phyloP scores from a whole-genome alignment of 2,329 filamentous ascomycete genomes.

The Nemania sp. region DNA sequence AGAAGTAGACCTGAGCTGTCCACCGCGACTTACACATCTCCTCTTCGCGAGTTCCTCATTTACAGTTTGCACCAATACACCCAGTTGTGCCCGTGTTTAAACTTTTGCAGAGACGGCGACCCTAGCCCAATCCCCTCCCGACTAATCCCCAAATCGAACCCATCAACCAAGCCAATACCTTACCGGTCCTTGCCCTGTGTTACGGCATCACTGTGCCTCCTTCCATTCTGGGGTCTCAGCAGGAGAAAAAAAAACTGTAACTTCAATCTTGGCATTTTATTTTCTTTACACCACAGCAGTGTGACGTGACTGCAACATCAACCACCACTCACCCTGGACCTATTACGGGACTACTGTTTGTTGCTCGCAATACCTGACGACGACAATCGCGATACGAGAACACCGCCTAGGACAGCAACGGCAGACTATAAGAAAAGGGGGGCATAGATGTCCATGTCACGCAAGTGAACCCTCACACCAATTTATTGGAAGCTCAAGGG shows the following conservation, averaged over 20 bases:
- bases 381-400: conserved; percentile 15
- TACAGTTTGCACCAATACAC: conserved; percentile 16
- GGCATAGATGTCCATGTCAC: conserved; percentile 17
- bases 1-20: neutral
- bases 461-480: conserved; percentile 14
- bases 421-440: conserved; percentile 9
- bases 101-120: too few relatives aligned
- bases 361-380: neutral
- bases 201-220: neutral
- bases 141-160: neutral
- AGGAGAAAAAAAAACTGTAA: conserved; percentile 3
- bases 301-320: conserved; percentile 21
- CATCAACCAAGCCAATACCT: neutral
- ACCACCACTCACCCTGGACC: conserved; percentile 5
- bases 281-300: conserved; percentile 14
- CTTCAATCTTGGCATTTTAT: conserved; percentile 12
- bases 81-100: conserved; percentile 18
- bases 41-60: conserved; percentile 13
- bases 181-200: neutral
- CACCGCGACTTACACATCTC: neutral
- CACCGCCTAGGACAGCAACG: neutral
- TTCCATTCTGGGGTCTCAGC: conserved; percentile 11
- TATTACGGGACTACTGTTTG: conserved; percentile 2
- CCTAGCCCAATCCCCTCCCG: too few relatives aligned
- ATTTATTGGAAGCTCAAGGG: conserved; percentile 12